Base-by-base conservation (phyloP, 768 basidiomycete species). In the Rhizopogon roseolus region DNA sequence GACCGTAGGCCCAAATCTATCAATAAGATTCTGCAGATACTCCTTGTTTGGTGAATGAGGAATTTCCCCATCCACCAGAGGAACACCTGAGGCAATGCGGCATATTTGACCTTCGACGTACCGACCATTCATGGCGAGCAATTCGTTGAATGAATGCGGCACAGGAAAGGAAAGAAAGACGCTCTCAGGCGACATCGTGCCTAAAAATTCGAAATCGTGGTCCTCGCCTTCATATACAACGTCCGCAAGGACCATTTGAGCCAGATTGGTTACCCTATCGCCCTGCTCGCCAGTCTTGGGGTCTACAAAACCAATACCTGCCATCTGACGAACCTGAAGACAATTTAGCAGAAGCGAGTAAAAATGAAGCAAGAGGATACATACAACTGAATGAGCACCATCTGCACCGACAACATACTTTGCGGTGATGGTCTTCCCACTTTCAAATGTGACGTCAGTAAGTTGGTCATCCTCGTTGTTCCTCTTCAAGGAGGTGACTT, bases 381-480 rank as follows among this genome's bases (percentile, higher is more conserved):
- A 46, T 58, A 80, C 81, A 34, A 62, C 58, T 0, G 80, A 82
- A 53, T 62, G 71, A 3, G 77, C 65, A 4, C 81, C 80, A 59
- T 83, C 81, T 5, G 80, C 79, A 22, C 76, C 80, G 32, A 81
- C 58, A 5, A 81, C 73, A 60, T 79, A 80, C 34, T 70, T 71
- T 13, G 80, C 63, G 3, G 63, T 70, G 37, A 81, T 70, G 11
- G 66, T 60, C 36, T 70, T 70, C 4, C 80, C 80, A 42, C 72
- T 69, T 29, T 80, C 77, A 56, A 82, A 80, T 0, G 62, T 58
- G n/a, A 77, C 78, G 13, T 77, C 70, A 6, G 61, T 69, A 11
- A 74, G 25, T 10, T 61, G 62, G 11, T 51, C 9, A 32, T 73
- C 64, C n/a, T 58, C 55, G 7, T 56, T 51, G 41, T 67, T 71